phyloP scores from a whole-genome alignment of 2,329 filamentous ascomycete species.

The Ophiocordyceps robertsii region DNA sequence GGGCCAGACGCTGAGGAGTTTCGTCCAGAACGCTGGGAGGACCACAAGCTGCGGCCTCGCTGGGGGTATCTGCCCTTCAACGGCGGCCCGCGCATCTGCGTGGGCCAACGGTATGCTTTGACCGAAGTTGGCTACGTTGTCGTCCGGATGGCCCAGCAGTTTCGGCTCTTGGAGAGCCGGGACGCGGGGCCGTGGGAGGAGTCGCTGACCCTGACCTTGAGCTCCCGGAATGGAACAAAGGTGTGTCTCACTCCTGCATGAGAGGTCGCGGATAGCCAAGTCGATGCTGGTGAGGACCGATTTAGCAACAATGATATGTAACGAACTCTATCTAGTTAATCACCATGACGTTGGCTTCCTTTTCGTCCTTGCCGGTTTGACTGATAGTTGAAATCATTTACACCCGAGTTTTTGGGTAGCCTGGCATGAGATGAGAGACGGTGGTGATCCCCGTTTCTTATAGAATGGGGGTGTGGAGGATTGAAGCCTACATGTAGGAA shows the following conservation, averaged over 20 bases:
- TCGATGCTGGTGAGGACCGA: too few relatives aligned
- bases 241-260: constrained; percentile 7
- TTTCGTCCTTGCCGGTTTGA: too few relatives aligned
- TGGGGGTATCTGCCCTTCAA: constrained; percentile 26
- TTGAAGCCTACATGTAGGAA: too few relatives aligned
- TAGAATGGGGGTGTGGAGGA: too few relatives aligned
- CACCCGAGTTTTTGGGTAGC: too few relatives aligned
- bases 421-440: too few relatives aligned
- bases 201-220: constrained; percentile 6
- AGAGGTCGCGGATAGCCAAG: too few relatives aligned
- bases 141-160: constrained; percentile 11
- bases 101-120: constrained; percentile 11
- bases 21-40: constrained; percentile 26
- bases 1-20: constrained; percentile 25
- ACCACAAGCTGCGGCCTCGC: constrained; percentile 16
- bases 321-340: too few relatives aligned
- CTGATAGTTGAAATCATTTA: too few relatives aligned
- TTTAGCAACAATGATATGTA: too few relatives aligned
- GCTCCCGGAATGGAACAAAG: constrained; percentile 7
- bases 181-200: constrained; percentile 8
- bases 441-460: too few relatives aligned
- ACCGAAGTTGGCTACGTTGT: constrained; percentile 12
- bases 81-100: constrained; percentile 20
- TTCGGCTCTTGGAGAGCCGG: constrained; percentile 6
- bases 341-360: too few relatives aligned